Conservation (phyloP, 2,329 filamentous ascomycete genomes). For the Rhynchosporium agropyri region DNA sequence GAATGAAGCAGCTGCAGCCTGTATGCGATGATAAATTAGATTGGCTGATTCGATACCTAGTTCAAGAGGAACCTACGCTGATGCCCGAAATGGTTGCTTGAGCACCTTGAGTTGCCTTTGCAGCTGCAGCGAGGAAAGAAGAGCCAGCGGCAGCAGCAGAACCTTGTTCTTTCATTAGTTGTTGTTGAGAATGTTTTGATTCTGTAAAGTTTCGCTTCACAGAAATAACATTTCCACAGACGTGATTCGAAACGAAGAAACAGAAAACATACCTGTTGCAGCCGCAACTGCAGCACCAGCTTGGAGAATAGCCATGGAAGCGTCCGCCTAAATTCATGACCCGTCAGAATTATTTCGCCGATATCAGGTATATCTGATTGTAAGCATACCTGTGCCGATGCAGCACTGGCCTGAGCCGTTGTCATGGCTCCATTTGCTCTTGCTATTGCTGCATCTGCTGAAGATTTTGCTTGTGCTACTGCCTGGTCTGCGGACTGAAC, state of each 20-base stretch:
- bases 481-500: constrained; percentile 35
- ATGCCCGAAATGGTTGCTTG: constrained; percentile 28
- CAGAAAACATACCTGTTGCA: constrained; percentile 34
- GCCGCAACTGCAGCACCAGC: constrained; percentile 38
- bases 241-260: background rate
- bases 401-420: constrained; percentile 31
- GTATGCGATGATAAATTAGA: constrained; percentile 8
- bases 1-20: constrained; percentile 35
- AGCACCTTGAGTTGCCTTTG: constrained; percentile 32
- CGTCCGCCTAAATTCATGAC: constrained; percentile 25
- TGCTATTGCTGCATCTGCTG: constrained; percentile 32
- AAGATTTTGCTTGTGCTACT: constrained; percentile 32
- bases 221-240: background rate
- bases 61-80: constrained; percentile 27
- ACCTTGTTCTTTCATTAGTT: constrained; percentile 29
- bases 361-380: background rate
- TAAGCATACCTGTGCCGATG: constrained; percentile 33
- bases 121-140: constrained; percentile 37
- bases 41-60: background rate
- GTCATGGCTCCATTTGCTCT: constrained; percentile 32
- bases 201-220: background rate
- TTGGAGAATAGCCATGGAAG: constrained; percentile 35
- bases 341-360: constrained; percentile 11
- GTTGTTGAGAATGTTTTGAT: background rate
- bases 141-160: constrained; percentile 39